phyloP scores from a whole-genome alignment of 768 basidiomycete species.

The Coprinopsis strossmayeri region DNA sequence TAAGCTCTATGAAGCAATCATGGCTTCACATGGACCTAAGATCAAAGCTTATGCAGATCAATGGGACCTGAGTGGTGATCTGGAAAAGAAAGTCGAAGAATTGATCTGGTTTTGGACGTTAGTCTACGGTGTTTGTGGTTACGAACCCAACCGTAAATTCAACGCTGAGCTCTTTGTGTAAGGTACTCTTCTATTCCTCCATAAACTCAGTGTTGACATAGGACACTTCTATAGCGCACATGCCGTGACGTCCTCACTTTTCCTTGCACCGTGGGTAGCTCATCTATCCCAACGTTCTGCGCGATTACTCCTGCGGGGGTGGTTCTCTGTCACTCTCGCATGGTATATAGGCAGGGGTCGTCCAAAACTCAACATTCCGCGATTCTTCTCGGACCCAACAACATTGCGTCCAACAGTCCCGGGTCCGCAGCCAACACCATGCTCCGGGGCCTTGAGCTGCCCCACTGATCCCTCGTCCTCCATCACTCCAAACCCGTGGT shows the following conservation, averaged over 20 bases:
- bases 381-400: conserved; percentile 31
- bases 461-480: conserved; percentile 24
- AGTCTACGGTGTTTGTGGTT: conserved; percentile 55
- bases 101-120: conserved; percentile 50
- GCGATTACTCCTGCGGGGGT: conserved; percentile 46
- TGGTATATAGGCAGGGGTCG: conserved; percentile 57
- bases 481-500: conserved; percentile 52
- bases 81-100: conserved; percentile 57
- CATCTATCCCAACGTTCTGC: conserved; percentile 31
- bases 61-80: conserved; percentile 37
- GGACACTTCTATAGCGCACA: conserved; percentile 41
- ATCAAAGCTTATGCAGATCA: conserved; percentile 35
- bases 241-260: conserved; percentile 56
- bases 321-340: conserved; percentile 44
- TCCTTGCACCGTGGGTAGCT: conserved; percentile 44
- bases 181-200: conserved; percentile 23
- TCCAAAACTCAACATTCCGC: conserved; percentile 38
- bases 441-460: conserved; percentile 15
- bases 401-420: not conserved
- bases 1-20: not conserved
- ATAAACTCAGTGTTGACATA: not conserved
- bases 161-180: conserved; percentile 56
- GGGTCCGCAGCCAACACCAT: conserved; percentile 17
- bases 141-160: conserved; percentile 27
- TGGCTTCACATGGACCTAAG: conserved; percentile 24